Percentiles rank a stretch among this genome's conserved stretches.
Evolutionary conservation across 768 basidiomycete genomes (phyloP).

Genomic region (Lactarius trivialis): DNA sequence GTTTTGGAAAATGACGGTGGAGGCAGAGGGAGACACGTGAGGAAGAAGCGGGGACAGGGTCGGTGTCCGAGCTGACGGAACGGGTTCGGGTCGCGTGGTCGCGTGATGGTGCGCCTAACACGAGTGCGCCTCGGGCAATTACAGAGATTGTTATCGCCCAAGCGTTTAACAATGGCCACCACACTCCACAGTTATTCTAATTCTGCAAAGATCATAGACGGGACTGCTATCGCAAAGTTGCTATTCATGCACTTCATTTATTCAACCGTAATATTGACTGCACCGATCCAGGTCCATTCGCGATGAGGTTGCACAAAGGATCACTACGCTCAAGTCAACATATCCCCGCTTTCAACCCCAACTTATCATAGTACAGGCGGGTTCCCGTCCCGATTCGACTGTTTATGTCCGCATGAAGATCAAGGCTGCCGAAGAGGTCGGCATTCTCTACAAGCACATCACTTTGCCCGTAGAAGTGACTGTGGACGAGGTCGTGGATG

Average conservation of each 20-base stretch:
- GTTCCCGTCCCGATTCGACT: slow-evolving; percentile 81
- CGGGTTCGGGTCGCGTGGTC: background rate
- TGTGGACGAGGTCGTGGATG: slow-evolving; percentile 67
- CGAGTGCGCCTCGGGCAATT: background rate
- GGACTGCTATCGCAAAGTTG: slow-evolving; percentile 78
- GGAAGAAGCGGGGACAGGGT: too few species aligned
- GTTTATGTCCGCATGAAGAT: slow-evolving; percentile 97
- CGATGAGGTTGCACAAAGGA: slow-evolving; percentile 61
- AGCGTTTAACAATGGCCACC: slow-evolving; percentile 25
- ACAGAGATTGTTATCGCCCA: slow-evolving; percentile 12
- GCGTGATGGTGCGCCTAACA: slow-evolving; percentile 11
- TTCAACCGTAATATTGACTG: slow-evolving; percentile 11
- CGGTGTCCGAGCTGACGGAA: background rate
- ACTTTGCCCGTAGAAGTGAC: slow-evolving; percentile 58
- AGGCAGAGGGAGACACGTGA: background rate
- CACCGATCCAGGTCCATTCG: slow-evolving; percentile 64
- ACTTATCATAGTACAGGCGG: slow-evolving; percentile 91
- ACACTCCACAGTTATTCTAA: slow-evolving; percentile 26
- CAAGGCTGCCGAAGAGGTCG: slow-evolving; percentile 91
- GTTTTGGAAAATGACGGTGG: background rate
- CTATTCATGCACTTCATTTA: slow-evolving; percentile 23
- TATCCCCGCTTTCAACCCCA: slow-evolving; percentile 88
- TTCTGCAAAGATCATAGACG: slow-evolving; percentile 65
- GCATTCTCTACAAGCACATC: slow-evolving; percentile 82
- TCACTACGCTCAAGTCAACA: slow-evolving; percentile 53